phyloP scores from a whole-genome alignment of 129 eudicot genomes.

The Helichrysum umbraculigerum region DNA sequence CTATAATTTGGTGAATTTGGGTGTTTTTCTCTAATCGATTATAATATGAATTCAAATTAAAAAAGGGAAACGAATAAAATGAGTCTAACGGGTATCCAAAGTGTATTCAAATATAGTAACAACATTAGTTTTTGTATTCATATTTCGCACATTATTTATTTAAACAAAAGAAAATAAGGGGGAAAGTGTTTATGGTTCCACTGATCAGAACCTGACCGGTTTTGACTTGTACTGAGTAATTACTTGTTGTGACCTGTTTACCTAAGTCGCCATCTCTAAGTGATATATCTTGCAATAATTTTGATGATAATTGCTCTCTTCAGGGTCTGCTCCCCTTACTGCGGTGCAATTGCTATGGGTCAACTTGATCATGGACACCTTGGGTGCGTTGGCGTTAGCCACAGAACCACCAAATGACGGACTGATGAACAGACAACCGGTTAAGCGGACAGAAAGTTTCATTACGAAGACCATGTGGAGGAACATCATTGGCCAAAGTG shows the following conservation, averaged over 20 bases:
- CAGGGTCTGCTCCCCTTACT: constrained; percentile 17
- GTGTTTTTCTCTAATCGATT: not conserved
- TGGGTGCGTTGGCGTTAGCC: constrained; percentile 23
- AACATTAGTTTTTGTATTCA: not conserved
- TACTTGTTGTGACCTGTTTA: not conserved
- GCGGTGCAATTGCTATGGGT: constrained; percentile 26
- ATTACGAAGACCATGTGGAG: constrained; percentile 21
- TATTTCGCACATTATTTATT: not conserved
- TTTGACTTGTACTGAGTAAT: not conserved
- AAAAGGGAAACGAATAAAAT: too few relatives aligned
- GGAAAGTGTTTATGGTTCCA: too few relatives aligned
- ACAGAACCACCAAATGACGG: constrained; percentile 21
- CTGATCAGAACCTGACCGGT: not conserved
- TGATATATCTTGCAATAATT: not conserved
- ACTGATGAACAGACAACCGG: constrained; percentile 13
- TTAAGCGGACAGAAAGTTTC: constrained; percentile 14
- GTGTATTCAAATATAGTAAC: not conserved
- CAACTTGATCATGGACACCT: constrained; percentile 22
- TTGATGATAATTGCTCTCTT: not conserved
- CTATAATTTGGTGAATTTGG: not conserved
- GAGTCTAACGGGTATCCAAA: not conserved
- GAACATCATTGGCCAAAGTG: constrained; percentile 21
- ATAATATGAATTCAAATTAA: too few relatives aligned
- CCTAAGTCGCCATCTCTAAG: not conserved
- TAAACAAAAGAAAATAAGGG: too few relatives aligned